These are phyloP conservation scores for Mimosa bimucronata DNA, from an alignment of 306 rosid genomes.

Conservation along the genomic window DNA sequence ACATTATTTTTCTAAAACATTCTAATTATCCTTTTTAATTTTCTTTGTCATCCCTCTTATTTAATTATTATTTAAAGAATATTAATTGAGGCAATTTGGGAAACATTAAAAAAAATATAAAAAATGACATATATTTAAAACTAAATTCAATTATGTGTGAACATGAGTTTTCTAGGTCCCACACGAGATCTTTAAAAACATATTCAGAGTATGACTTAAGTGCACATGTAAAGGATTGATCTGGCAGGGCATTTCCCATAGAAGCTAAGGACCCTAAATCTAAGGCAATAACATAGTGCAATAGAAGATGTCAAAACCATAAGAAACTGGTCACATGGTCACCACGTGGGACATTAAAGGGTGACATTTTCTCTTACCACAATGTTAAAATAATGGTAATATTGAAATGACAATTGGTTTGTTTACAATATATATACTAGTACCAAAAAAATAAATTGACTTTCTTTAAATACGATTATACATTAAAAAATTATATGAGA, in stretches of 20 bases:
- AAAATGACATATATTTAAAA: too few relatives aligned
- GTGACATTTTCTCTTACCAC: background rate
- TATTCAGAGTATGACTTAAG: background rate
- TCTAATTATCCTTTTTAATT: too few relatives aligned
- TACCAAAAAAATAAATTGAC: background rate
- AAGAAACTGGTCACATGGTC: slow-evolving; percentile 42
- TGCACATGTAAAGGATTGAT: background rate
- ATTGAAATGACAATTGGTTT: background rate
- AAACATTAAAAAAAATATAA: too few relatives aligned
- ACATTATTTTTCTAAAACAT: too few relatives aligned
- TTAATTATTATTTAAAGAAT: too few relatives aligned
- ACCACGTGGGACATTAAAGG: slow-evolving; percentile 36
- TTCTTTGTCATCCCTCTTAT: too few relatives aligned
- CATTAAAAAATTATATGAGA: too few relatives aligned
- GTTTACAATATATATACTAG: background rate
- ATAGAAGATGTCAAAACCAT: slow-evolving; percentile 20
- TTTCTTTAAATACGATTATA: background rate
- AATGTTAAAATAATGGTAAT: background rate
- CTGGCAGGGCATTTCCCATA: background rate
- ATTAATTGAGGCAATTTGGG: too few relatives aligned
- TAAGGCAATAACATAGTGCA: slow-evolving; percentile 10
- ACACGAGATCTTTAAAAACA: background rate
- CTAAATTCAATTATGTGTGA: too few relatives aligned
- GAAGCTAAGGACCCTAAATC: slow-evolving; percentile 38
- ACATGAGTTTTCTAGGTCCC: background rate